Conservation (phyloP, 441 rosid species). For the Euphorbia celastroides region DNA sequence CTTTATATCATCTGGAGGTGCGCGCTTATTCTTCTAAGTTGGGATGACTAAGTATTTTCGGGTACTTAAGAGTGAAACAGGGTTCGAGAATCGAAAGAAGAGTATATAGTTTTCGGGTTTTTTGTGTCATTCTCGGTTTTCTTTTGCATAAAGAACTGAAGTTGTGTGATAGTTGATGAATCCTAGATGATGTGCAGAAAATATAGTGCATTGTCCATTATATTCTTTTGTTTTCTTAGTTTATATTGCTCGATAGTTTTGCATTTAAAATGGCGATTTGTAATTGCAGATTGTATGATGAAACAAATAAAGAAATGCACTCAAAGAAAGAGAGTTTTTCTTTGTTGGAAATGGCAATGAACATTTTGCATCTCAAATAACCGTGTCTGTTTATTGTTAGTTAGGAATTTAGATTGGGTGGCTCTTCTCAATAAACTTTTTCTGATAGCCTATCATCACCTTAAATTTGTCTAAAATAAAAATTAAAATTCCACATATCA, state of each 20-base stretch:
- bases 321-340: no score
- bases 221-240: no score
- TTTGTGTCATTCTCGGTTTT: neutral
- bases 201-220: neutral
- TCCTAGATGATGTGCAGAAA: neutral
- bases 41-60: slow-evolving; percentile 28
- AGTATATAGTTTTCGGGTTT: neutral
- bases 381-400: no score
- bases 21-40: slow-evolving; percentile 47
- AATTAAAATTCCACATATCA: no score
- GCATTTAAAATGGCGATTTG: neutral
- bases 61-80: neutral
- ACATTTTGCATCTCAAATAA: no score
- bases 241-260: neutral
- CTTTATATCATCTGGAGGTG: slow-evolving; percentile 76
- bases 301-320: no score
- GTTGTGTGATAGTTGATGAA: neutral
- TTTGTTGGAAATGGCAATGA: no score
- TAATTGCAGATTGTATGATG: neutral
- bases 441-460: no score
- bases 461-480: no score
- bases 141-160: neutral
- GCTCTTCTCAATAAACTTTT: no score
- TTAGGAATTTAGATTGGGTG: no score
- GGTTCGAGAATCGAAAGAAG: neutral